Conservation (phyloP, 495 filamentous ascomycete species). For the Penicillium bialowiezense region DNA sequence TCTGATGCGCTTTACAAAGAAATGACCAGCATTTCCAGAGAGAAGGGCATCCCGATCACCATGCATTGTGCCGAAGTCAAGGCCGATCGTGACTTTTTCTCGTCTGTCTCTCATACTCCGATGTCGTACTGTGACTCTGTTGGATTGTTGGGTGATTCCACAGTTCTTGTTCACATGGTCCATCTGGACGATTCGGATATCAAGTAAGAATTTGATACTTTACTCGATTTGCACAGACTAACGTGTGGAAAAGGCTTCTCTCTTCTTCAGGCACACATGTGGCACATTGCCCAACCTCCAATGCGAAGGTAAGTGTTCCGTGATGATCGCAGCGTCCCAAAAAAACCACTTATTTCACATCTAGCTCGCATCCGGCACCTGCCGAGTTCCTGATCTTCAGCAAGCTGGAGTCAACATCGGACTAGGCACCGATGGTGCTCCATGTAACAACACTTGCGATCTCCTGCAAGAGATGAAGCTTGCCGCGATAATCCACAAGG, state of each 20-base stretch:
- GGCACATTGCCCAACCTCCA: conserved; percentile 50
- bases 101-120: conserved; percentile 37
- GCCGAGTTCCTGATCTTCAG: conserved; percentile 41
- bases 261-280: conserved; percentile 41
- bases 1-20: conserved; percentile 44
- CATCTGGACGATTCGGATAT: conserved; percentile 47
- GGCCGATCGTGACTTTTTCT: conserved; percentile 41
- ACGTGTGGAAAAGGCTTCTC: conserved; percentile 12
- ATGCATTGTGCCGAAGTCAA: conserved; percentile 43
- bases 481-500: conserved; percentile 50
- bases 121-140: conserved; percentile 44
- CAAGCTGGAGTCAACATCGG: conserved; percentile 37
- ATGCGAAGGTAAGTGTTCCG: conserved; percentile 26
- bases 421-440: conserved; percentile 49
- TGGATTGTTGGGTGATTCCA: conserved; percentile 35
- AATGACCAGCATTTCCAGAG: conserved; percentile 41
- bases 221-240: background rate
- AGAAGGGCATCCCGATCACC: conserved; percentile 41
- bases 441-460: conserved; percentile 51
- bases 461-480: conserved; percentile 52
- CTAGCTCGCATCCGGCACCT: conserved; percentile 46
- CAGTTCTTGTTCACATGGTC: conserved; percentile 46
- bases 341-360: background rate
- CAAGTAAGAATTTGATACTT: background rate
- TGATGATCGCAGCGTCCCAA: background rate